These are phyloP conservation scores for Suhomyces emberorum DNA, from an alignment of 805 yeast genomes.

Conservation along the genomic window DNA sequence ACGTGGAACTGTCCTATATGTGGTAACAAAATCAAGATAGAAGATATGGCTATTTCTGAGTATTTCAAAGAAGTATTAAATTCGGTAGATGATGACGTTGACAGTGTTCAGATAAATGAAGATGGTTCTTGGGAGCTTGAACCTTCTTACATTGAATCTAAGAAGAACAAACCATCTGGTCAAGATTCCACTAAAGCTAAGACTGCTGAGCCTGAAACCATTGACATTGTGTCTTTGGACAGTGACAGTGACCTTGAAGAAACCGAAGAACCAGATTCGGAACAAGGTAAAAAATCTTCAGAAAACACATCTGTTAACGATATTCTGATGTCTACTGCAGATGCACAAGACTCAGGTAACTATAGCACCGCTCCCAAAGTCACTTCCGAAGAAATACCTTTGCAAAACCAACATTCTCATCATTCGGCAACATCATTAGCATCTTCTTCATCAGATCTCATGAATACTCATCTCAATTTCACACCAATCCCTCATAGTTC, in stretches of 20 bases:
- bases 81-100: slow-evolving; percentile 52
- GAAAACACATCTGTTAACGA: too few species aligned
- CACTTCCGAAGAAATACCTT: background rate
- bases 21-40: slow-evolving; percentile 45
- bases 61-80: slow-evolving; percentile 62
- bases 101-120: slow-evolving; percentile 59
- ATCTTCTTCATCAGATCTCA: too few species aligned
- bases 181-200: background rate
- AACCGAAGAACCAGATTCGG: too few species aligned
- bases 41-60: slow-evolving; percentile 70
- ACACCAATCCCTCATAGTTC: too few species aligned
- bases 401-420: background rate
- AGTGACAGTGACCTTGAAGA: slow-evolving; percentile 46
- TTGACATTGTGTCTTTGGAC: slow-evolving; percentile 48
- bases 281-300: too few species aligned
- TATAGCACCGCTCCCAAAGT: background rate
- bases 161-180: background rate
- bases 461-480: too few species aligned
- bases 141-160: slow-evolving; percentile 1
- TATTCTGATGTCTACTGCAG: too few species aligned
- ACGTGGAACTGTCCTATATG: slow-evolving; percentile 92
- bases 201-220: slow-evolving; percentile 15
- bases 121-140: slow-evolving; percentile 71
- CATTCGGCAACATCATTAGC: too few species aligned
- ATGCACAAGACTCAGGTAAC: too few species aligned